Conservation (phyloP, 805 yeast species). For the Zygosaccharomyces lentus region DNA sequence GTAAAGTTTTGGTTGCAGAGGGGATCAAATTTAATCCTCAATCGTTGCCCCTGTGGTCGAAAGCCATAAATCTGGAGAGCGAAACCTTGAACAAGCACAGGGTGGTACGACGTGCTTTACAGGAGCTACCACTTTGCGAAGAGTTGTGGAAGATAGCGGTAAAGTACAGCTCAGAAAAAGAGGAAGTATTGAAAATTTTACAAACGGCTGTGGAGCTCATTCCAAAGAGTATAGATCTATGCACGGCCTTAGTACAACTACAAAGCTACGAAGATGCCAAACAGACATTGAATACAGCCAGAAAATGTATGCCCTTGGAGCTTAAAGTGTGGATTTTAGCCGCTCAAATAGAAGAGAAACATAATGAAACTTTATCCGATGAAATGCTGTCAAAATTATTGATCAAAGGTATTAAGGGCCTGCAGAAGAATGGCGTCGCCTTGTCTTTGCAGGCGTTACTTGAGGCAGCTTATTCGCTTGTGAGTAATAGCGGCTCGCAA, state of each 20-base stretch:
- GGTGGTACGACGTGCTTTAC: constrained; percentile 68
- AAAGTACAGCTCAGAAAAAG: constrained; percentile 50
- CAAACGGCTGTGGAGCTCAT: constrained; percentile 64
- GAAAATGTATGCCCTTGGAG: constrained; percentile 47
- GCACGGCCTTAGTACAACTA: constrained; percentile 54
- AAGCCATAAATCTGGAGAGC: constrained; percentile 62
- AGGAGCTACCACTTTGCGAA: constrained; percentile 51
- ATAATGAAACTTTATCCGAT: constrained; percentile 43
- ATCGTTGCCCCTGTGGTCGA: constrained; percentile 67
- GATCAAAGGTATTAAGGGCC: constrained; percentile 47
- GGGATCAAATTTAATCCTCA: constrained; percentile 55
- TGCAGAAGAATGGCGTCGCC: constrained; percentile 38
- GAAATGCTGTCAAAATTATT: constrained; percentile 18
- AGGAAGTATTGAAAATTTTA: constrained; percentile 50
- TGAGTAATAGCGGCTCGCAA: constrained; percentile 39
- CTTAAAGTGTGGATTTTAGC: constrained; percentile 66
- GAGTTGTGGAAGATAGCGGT: constrained; percentile 68
- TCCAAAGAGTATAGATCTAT: constrained; percentile 59
- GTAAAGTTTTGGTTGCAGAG: constrained; percentile 58
- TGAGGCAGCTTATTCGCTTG: constrained; percentile 50
- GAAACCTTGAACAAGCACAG: constrained; percentile 50
- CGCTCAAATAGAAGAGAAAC: constrained; percentile 56
- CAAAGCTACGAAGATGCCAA: constrained; percentile 47
- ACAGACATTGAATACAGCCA: constrained; percentile 52
- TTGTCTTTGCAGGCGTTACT: constrained; percentile 49